Base-by-base conservation (phyloP, 495 filamentous ascomycete species). In the Aspergillus bertholletiae region DNA sequence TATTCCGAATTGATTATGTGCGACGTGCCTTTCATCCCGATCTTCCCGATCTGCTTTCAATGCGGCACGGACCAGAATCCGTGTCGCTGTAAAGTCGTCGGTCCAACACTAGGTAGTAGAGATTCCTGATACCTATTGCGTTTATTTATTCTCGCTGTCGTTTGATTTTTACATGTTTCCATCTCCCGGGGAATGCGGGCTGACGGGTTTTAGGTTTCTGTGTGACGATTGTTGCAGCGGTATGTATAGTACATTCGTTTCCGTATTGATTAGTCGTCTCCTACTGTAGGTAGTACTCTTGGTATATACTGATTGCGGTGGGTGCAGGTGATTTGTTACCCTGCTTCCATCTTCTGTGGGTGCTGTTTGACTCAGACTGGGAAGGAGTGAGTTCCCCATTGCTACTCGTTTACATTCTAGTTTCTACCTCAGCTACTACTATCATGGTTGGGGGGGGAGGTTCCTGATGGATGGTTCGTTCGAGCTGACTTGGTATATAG, bases 41-140 rank as follows among this genome's bases (percentile, higher is more conserved):
- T 74, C 62, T 71, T 80, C 53, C 78, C 78, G 1, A 70, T 81
- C 58, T 81, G 78, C 57, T 77, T 81, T 64, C 78, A 81, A 63
- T 80, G 77, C 60, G 77, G 77, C 34, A 81, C 78, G 2, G 77
- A 80, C 53, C 80, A 84, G 64, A 85, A 85, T 55, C 82, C 82
- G 1, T 84, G 83, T 51, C 80, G 76, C 48, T 84, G 80, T 66
- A 84, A 84, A 56, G 77, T 86, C 13, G 76, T 86, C 22, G 81
- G 83, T 9, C 83, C 83, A 22, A 84, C 81, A 1, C 53, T 84
- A 21, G 81, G 80, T 73, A 70, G 18, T 7, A 40, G 15, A 17
- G 7, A 18, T 2, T 3, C 13, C 51, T 43, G 32, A 27, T 17
- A 22, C 46, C 21, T 50, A 46, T 23, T 35, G 39, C 17, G n/a